These are phyloP conservation scores for Cryptosporidium sp. DNA, from an alignment of 169 alveolate species.

Conservation along the genomic window DNA sequence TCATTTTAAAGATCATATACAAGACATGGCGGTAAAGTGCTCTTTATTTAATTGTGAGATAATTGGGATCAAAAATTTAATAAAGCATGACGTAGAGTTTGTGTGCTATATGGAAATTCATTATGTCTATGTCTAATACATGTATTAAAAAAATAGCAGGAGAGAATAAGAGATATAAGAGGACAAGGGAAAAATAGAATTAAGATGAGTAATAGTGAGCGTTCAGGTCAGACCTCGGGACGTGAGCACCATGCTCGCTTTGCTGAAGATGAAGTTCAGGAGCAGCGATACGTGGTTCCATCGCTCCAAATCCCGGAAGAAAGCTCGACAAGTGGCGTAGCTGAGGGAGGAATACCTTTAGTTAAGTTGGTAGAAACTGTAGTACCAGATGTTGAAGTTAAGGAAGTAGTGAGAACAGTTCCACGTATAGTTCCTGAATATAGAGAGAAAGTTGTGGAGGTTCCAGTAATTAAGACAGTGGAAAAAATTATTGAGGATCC, in stretches of 20 bases:
- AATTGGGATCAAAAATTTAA: constrained; percentile 52
- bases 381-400: constrained; percentile 86
- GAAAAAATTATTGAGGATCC: constrained; percentile 87
- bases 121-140: constrained; percentile 74
- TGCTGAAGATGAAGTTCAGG: constrained; percentile 69
- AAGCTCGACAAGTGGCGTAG: constrained; percentile 37
- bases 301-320: constrained; percentile 70
- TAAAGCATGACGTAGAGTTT: constrained; percentile 68
- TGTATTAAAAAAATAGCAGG: constrained; percentile 40
- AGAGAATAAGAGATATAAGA: constrained; percentile 34
- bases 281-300: constrained; percentile 62
- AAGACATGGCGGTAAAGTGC: constrained; percentile 60
- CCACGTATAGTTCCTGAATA: constrained; percentile 85
- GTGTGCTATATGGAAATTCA: constrained; percentile 74
- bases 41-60: constrained; percentile 20
- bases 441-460: constrained; percentile 87
- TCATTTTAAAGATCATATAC: constrained; percentile 55
- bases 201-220: constrained; percentile 76
- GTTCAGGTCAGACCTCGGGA: constrained; percentile 75
- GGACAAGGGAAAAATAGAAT: constrained; percentile 54
- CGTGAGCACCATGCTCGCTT: constrained; percentile 76
- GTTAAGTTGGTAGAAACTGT: constrained; percentile 85
- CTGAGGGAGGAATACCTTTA: constrained; percentile 84
- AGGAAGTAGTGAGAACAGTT: constrained; percentile 85
- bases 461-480: constrained; percentile 86